Evolutionary conservation across 1,139 yeast genomes (phyloP).

Genomic region (Taphrina deformans): DNA sequence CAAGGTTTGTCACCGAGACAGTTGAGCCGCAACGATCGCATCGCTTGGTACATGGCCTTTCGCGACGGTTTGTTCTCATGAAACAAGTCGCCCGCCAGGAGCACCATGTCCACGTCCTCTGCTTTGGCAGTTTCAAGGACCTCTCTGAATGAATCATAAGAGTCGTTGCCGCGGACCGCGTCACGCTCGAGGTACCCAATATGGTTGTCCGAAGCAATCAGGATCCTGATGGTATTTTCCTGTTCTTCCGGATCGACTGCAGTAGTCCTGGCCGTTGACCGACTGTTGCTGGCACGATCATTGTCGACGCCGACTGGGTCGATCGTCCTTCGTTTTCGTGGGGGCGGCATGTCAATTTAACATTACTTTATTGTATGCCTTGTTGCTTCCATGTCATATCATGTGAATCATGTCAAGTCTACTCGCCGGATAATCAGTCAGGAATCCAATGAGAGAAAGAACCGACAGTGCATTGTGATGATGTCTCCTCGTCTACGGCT

Average conservation of each 20-base stretch:
- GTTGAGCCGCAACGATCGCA: conserved; percentile 64
- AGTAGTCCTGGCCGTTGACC: not conserved
- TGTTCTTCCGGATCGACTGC: not conserved
- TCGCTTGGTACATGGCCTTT: conserved; percentile 80
- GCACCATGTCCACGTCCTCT: conserved; percentile 66
- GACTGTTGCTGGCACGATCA: no score
- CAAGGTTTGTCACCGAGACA: conserved; percentile 89
- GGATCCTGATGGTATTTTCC: conserved; percentile 63
- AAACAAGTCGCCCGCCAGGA: conserved; percentile 92
- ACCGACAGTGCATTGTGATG: no score
- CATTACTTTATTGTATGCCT: no score
- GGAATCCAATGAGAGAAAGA: no score
- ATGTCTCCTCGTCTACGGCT: no score
- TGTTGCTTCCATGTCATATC: no score
- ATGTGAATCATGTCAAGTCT: no score
- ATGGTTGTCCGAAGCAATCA: conserved; percentile 92
- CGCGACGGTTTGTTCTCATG: conserved; percentile 87
- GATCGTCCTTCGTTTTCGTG: conserved; percentile 1
- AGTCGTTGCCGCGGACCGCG: conserved; percentile 86
- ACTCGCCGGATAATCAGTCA: no score
- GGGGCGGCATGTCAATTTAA: not conserved
- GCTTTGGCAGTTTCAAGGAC: conserved; percentile 65
- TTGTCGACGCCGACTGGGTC: not conserved
- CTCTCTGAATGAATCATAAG: conserved; percentile 85
- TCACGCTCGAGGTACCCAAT: conserved; percentile 91